Percentiles rank a stretch among this genome's conserved stretches.
phyloP scores from a whole-genome alignment of 345 rosid genomes.

The Arabidopsis arenosa region DNA sequence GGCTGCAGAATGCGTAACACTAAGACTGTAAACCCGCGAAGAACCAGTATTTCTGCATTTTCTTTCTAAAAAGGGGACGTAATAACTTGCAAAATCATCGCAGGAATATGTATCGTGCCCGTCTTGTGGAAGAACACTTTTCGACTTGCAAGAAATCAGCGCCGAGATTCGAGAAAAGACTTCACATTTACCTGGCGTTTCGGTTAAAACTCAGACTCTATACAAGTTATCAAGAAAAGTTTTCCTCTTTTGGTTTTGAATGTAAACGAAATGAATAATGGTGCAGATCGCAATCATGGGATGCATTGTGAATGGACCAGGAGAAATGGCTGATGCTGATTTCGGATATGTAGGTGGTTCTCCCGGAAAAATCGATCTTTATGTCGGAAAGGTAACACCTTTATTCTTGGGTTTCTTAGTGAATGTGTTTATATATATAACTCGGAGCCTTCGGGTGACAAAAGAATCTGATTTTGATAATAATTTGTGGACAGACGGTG shows the following conservation, averaged over 20 bases:
- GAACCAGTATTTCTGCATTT: background rate
- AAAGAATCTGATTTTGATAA: background rate
- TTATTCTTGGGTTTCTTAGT: background rate
- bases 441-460: background rate
- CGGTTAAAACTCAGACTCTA: constrained; percentile 52
- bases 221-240: background rate
- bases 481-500: constrained; percentile 69
- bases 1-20: constrained; percentile 99
- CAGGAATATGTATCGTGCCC: constrained; percentile 99
- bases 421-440: constrained; percentile 14
- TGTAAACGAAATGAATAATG: background rate
- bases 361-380: constrained; percentile 96
- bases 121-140: constrained; percentile 95
- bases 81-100: constrained; percentile 5
- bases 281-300: background rate
- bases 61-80: background rate
- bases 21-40: constrained; percentile 70
- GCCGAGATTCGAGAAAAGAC: constrained; percentile 93
- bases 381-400: constrained; percentile 84
- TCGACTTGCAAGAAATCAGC: constrained; percentile 96
- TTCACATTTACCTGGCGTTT: constrained; percentile 94
- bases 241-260: background rate
- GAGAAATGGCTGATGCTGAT: constrained; percentile 99
- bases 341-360: constrained; percentile 97
- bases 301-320: constrained; percentile 98